Evolutionary conservation across 306 rosid genomes (phyloP).

Genomic region (Cucurbita maxima): DNA sequence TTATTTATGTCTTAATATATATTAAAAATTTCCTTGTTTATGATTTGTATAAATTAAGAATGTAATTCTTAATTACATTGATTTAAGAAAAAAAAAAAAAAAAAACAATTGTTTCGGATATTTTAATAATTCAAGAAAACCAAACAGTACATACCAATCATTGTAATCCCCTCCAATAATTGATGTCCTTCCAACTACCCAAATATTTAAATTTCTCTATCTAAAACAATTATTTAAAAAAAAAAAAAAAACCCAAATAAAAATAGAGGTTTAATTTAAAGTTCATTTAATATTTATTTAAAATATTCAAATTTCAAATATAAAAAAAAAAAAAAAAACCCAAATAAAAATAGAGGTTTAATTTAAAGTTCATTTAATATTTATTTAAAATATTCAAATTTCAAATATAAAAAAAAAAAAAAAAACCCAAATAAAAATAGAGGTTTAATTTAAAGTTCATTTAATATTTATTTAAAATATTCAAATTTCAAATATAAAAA

Average conservation of each 20-base stretch:
- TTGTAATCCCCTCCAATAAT: conserved; percentile 8
- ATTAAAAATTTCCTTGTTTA: too few species aligned
- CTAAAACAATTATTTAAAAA: neutral
- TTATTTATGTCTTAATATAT: too few species aligned
- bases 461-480: neutral
- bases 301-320: too few species aligned
- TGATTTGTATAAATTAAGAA: too few species aligned
- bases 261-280: neutral
- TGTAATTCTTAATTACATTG: too few species aligned
- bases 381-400: neutral
- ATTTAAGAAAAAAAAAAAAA: too few species aligned
- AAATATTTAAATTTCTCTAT: neutral
- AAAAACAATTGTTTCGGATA: too few species aligned
- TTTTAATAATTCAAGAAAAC: neutral
- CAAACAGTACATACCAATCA: neutral
- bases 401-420: too few species aligned
- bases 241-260: neutral
- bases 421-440: neutral
- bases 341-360: neutral
- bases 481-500: too few species aligned
- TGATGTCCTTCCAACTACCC: neutral
- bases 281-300: neutral
- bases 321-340: neutral
- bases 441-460: too few species aligned
- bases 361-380: too few species aligned